Percentiles rank a stretch among this genome's conserved stretches.
Evolutionary conservation across 306 rosid genomes (phyloP).

Genomic region (Cotoneaster glaucophyllus): DNA sequence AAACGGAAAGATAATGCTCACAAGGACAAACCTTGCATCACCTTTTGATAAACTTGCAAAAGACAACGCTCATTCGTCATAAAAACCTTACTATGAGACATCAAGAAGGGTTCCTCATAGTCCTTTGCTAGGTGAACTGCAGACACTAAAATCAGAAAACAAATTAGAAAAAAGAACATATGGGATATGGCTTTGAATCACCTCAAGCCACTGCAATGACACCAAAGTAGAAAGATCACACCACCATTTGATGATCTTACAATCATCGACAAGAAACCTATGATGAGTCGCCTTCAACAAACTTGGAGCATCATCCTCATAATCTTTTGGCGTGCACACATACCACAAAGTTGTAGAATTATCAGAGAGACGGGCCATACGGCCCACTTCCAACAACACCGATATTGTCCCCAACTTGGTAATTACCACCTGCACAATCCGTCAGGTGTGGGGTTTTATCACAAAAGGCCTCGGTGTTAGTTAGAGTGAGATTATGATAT

Average conservation of each 20-base stretch:
- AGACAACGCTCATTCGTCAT: background rate
- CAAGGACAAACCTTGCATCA: background rate
- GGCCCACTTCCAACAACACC: no score
- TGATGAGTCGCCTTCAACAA: background rate
- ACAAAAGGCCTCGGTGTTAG: no score
- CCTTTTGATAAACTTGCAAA: background rate
- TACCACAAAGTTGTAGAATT: no score
- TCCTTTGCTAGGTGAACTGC: background rate
- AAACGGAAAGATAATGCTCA: background rate
- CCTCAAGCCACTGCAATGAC: no score
- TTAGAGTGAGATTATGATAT: no score
- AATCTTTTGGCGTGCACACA: background rate
- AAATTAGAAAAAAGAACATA: no score
- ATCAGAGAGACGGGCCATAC: no score
- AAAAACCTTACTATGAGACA: background rate
- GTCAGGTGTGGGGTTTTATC: no score
- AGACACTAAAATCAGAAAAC: no score
- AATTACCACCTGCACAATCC: no score
- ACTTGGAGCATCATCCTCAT: background rate
- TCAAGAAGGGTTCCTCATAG: background rate
- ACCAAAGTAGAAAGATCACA: background rate
- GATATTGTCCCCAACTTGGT: no score
- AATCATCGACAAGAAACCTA: background rate
- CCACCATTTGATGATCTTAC: background rate
- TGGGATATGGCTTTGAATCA: no score